phyloP scores from a whole-genome alignment of 2,329 filamentous ascomycete genomes.

The Tricladium varicosporioides region DNA sequence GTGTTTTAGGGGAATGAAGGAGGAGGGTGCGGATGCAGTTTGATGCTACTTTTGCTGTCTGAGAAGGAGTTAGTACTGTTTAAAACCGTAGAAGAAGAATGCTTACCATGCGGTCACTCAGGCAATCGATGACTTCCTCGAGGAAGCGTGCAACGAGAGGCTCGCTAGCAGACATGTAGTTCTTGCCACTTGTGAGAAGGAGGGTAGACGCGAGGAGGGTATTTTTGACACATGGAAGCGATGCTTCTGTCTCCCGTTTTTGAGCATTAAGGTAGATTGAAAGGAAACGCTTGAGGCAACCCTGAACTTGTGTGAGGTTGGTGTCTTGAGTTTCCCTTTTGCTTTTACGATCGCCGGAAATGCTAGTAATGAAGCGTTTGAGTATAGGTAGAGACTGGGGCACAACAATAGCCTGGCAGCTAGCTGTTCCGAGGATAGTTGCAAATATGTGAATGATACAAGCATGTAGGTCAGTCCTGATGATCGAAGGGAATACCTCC shows the following conservation, averaged over 20 bases:
- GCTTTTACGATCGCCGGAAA: constrained; percentile 51
- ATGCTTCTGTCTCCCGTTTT: constrained; percentile 70
- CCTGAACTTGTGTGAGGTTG: constrained; percentile 62
- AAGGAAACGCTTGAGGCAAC: constrained; percentile 78
- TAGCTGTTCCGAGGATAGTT: constrained; percentile 82
- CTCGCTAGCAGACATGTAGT: constrained; percentile 71
- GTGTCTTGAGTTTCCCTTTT: constrained; percentile 37
- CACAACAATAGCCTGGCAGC: constrained; percentile 84
- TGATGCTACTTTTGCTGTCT: constrained; percentile 85
- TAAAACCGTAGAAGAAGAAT: neutral
- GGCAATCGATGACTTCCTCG: constrained; percentile 79
- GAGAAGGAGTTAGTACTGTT: constrained; percentile 10
- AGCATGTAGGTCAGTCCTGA: constrained; percentile 92
- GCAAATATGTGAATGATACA: constrained; percentile 97
- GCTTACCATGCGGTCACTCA: constrained; percentile 69
- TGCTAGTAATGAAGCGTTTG: constrained; percentile 81
- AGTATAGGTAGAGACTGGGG: constrained; percentile 88
- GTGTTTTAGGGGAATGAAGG: constrained; percentile 58
- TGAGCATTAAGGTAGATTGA: constrained; percentile 75
- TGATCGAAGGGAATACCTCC: constrained; percentile 92
- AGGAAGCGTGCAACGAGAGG: constrained; percentile 72
- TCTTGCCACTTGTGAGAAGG: constrained; percentile 77
- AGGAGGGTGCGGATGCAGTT: constrained; percentile 86
- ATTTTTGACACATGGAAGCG: constrained; percentile 89
- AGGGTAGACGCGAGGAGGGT: constrained; percentile 85